Percentiles rank a stretch among this genome's conserved stretches.
These are phyloP conservation scores for Evansstolkia leycettana DNA, from an alignment of 495 filamentous ascomycete species.

Conservation along the genomic window DNA sequence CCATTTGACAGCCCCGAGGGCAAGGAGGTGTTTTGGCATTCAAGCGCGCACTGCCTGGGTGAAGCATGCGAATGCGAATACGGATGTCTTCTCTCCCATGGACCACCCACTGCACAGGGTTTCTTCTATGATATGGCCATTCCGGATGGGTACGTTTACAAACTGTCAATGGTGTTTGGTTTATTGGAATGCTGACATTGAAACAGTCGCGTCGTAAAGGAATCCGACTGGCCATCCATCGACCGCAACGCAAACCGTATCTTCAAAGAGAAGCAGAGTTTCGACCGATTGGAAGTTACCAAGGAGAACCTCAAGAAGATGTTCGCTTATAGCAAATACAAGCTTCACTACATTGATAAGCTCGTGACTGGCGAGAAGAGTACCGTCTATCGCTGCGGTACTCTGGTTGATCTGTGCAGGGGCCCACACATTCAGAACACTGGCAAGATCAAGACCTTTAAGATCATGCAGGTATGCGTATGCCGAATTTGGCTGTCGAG, in stretches of 20 bases:
- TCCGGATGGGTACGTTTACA: slow-evolving; percentile 41
- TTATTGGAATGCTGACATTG: slow-evolving; percentile 6
- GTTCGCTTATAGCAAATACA: slow-evolving; percentile 94
- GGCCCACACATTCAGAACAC: slow-evolving; percentile 88
- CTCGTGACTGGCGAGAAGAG: slow-evolving; percentile 84
- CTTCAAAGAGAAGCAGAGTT: slow-evolving; percentile 93
- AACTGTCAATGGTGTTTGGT: not conserved
- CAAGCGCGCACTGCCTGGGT: slow-evolving; percentile 83
- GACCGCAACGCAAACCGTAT: slow-evolving; percentile 62
- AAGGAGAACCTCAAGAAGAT: slow-evolving; percentile 89
- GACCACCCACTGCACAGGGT: slow-evolving; percentile 81
- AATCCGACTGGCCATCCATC: slow-evolving; percentile 66
- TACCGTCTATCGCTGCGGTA: slow-evolving; percentile 84
- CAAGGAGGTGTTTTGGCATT: slow-evolving; percentile 85
- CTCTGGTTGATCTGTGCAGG: slow-evolving; percentile 67
- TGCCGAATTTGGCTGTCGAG: no score
- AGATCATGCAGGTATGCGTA: slow-evolving; percentile 61
- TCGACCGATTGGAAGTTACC: slow-evolving; percentile 76
- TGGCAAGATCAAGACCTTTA: slow-evolving; percentile 81
- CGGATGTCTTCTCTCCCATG: slow-evolving; percentile 82
- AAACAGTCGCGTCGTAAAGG: slow-evolving; percentile 48
- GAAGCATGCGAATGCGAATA: slow-evolving; percentile 84
- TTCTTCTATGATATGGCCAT: slow-evolving; percentile 99
- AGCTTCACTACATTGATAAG: slow-evolving; percentile 90
- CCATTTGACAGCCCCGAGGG: slow-evolving; percentile 78